phyloP scores from a whole-genome alignment of 2,329 filamentous ascomycete species.

The Fusarium albosuccineum region DNA sequence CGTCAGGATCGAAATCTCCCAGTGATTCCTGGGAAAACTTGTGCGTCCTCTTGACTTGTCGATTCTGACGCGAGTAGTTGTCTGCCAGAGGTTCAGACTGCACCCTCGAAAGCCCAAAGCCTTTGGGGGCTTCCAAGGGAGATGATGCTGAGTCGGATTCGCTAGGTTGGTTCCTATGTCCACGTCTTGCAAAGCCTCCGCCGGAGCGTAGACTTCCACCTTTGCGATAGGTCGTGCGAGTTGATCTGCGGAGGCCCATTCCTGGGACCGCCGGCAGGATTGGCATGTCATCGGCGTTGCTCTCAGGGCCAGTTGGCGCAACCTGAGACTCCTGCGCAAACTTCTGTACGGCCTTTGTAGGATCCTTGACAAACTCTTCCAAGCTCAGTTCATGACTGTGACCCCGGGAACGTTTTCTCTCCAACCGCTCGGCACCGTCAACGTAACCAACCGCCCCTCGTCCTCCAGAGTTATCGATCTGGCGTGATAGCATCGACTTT shows the following conservation, averaged over 20 bases:
- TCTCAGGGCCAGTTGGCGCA: constrained; percentile 57
- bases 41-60: constrained; percentile 62
- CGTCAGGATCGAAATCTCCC: constrained; percentile 61
- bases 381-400: constrained; percentile 75
- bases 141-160: constrained; percentile 57
- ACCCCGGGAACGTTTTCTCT: constrained; percentile 76
- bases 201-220: constrained; percentile 84
- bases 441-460: constrained; percentile 74
- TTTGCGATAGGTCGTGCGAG: constrained; percentile 88
- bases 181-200: constrained; percentile 79
- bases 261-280: constrained; percentile 85
- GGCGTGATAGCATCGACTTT: constrained; percentile 94
- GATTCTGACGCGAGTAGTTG: constrained; percentile 71
- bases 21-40: constrained; percentile 62
- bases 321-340: constrained; percentile 70
- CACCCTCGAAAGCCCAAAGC: constrained; percentile 70
- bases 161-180: constrained; percentile 71
- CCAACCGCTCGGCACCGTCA: constrained; percentile 85
- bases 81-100: constrained; percentile 74
- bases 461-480: constrained; percentile 81
- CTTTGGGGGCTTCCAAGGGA: constrained; percentile 61
- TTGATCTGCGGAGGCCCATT: constrained; percentile 87
- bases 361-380: constrained; percentile 86
- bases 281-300: constrained; percentile 78
- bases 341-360: constrained; percentile 77